Evolutionary conservation across 495 filamentous ascomycete genomes (phyloP), one percentile per base, ranked within the genome.

Genomic region (Hypoxylon intermedium): DNA sequence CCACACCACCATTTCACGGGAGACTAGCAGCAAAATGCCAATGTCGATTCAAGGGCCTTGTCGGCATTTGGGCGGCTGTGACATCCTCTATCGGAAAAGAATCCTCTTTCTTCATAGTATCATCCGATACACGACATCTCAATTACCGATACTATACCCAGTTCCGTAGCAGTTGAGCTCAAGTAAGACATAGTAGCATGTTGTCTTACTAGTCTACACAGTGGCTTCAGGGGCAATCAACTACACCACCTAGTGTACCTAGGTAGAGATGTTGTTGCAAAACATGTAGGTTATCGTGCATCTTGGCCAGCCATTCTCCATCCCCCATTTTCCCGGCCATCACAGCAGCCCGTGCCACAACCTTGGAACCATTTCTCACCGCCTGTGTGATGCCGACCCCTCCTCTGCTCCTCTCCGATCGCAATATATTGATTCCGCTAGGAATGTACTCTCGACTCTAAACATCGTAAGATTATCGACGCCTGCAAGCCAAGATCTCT

Each of bases 1-100:
- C 61, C 61, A 55, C 61, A 65, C 61, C 55, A 60, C 51, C 55
- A 59, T 53, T 18, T 54, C 44, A 45, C 33, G 31, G 21, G 38
- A 42, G 42, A 19, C 40, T 50, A 65, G 56, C 40, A 23, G 40
- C 19, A 47, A n/a, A 55, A 36, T 53, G 55, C 45, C 31, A 45
- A 60, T 42, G 44, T 42, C 43, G 21, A 64, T 53, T 64, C 18
- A 40, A 46, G 6, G 52, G 61, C 40, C 49, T 55, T 65, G 50
- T 56, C 62, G 62, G 62, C 62, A 65, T 57, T 65, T 65, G 55
- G 49, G 52, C 56, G 56, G 62, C 42, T 63, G 36, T 47, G 40
- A 52, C 47, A 42, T 37, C 24, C 31, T 34, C 44, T 65, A 42
- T 56, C 50, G 55, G 58, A 15, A 59, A 47, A 31, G 23, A 13